phyloP scores from a whole-genome alignment of 192 early-diverging fungal species.

The Chytriomyces confervae region DNA sequence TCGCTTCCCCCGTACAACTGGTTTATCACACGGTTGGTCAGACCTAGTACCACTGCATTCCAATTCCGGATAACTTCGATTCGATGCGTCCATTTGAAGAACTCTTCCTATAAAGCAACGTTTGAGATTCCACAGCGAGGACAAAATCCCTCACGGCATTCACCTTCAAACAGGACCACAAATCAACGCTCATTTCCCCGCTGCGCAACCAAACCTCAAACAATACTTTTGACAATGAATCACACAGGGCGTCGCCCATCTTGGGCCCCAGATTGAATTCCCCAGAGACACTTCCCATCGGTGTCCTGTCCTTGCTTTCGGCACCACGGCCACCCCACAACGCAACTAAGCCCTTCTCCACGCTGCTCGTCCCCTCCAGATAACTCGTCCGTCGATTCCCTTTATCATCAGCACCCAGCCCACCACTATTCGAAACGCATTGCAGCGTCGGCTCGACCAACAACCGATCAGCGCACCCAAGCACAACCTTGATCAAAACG shows the following conservation, averaged over 20 bases:
- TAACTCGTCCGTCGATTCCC: no score
- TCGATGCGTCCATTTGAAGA: conserved; percentile 74
- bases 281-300: not conserved
- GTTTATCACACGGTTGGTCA: conserved; percentile 72
- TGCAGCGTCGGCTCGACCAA: conserved; percentile 56
- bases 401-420: not conserved
- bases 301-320: not conserved
- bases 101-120: conserved; percentile 37
- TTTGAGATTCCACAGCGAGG: not conserved
- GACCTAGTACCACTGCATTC: conserved; percentile 70
- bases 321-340: not conserved
- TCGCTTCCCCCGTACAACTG: conserved; percentile 71
- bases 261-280: conserved; percentile 44
- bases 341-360: not conserved
- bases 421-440: conserved; percentile 5
- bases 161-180: conserved; percentile 80
- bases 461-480: conserved; percentile 78
- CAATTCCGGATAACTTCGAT: conserved; percentile 76
- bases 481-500: conserved; percentile 77
- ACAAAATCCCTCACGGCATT: conserved; percentile 42
- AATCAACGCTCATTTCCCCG: conserved; percentile 64
- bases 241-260: conserved; percentile 82
- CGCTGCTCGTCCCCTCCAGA: no score
- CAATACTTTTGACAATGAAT: conserved; percentile 70
- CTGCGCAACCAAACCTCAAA: conserved; percentile 83